Conservation (phyloP, 441 rosid genomes). For the Populus hybrid region DNA sequence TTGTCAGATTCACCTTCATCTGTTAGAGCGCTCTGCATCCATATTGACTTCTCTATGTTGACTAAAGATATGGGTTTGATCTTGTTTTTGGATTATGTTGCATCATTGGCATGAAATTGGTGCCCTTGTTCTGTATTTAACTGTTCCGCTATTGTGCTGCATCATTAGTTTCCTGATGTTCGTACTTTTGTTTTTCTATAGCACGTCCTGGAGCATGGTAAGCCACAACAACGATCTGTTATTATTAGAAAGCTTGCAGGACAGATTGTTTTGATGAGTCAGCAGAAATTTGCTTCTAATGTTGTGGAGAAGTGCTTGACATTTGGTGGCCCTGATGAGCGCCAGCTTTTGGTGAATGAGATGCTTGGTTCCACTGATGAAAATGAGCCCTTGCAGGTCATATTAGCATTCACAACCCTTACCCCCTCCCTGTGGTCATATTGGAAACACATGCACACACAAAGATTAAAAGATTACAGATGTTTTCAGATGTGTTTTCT, state of each 20-base stretch:
- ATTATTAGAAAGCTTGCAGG: slow-evolving; percentile 78
- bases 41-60: neutral
- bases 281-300: slow-evolving; percentile 38
- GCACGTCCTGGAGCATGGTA: slow-evolving; percentile 93
- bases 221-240: slow-evolving; percentile 67
- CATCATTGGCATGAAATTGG: neutral
- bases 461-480: too few relatives aligned
- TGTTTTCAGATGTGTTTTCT: too few relatives aligned
- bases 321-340: slow-evolving; percentile 80
- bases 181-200: slow-evolving; percentile 29
- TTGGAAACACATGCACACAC: neutral
- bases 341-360: slow-evolving; percentile 71
- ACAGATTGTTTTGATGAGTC: slow-evolving; percentile 94
- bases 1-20: neutral
- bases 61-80: neutral
- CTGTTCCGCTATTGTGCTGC: neutral
- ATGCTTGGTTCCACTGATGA: slow-evolving; percentile 92
- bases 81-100: neutral
- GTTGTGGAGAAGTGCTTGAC: slow-evolving; percentile 83
- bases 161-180: neutral
- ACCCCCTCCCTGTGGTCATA: neutral
- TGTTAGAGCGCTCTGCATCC: neutral
- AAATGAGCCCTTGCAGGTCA: slow-evolving; percentile 93
- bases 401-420: neutral
- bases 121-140: neutral